A percentile compares a stretch with the other conserved stretches of the same genome.
phyloP scores from a whole-genome alignment of 169 alveolate genomes.

The Plasmodium malariae region DNA sequence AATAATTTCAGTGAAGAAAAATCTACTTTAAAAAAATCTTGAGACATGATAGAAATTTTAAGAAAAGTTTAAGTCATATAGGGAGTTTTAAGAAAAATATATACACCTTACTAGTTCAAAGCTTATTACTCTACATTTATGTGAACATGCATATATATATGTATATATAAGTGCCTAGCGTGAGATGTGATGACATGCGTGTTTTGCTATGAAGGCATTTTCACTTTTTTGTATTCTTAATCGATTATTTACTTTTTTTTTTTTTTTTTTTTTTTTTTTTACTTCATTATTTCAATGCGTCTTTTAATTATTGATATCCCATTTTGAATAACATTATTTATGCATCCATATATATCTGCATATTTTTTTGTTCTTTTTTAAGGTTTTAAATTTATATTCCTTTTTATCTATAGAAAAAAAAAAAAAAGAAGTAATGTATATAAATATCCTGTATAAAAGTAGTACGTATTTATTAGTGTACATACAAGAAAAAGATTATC shows the following conservation, averaged over 20 bases:
- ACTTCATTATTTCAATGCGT: too few species aligned
- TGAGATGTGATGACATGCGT: background rate
- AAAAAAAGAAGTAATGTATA: background rate
- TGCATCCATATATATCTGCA: background rate
- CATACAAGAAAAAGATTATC: slow-evolving; percentile 4
- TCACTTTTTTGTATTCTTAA: background rate
- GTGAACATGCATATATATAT: background rate
- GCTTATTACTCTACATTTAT: too few species aligned
- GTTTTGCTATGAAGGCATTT: background rate
- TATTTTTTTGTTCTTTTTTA: background rate
- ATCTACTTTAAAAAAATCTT: background rate
- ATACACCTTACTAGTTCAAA: too few species aligned
- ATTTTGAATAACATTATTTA: too few species aligned
- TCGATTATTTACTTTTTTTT: too few species aligned
- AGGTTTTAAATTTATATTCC: background rate
- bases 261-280: too few species aligned
- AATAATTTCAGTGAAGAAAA: background rate
- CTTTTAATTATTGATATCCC: too few species aligned
- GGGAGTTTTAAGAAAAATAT: too few species aligned
- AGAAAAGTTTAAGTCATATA: too few species aligned
- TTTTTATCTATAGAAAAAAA: background rate
- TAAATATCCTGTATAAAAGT: background rate
- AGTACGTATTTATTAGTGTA: slow-evolving; percentile 8
- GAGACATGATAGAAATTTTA: background rate
- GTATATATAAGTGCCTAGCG: background rate